Base-by-base conservation (phyloP, 305 asterid species). In the Stenogyne calaminthoides region DNA sequence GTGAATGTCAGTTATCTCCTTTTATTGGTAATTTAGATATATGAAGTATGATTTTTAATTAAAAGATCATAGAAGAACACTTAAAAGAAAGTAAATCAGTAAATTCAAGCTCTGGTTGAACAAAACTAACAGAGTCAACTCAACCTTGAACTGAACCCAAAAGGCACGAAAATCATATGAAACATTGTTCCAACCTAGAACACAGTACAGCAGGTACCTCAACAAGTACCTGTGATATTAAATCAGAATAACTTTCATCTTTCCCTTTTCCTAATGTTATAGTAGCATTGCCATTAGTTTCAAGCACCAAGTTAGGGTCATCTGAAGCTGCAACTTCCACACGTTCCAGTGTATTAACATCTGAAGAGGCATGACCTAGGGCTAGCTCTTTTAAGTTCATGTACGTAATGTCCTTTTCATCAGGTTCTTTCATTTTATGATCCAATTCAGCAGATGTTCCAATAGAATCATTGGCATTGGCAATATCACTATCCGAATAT, bases 311-410 rank as follows among this genome's bases (percentile, higher is more conserved):
- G 49, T 75, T 78, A 52, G 46, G 52, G 6, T 73, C 84, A 77
- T 55, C 76, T 22, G 16, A 44, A 57, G 67, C 11, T 40, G 78
- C 59, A 64, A 66, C 57, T 80, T 80, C 84, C 60, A 57, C 67
- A 74, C 56, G 69, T 54, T 61, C 81, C 4, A n/a, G 67, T 66
- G 22, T 52, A 81, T 63, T 46, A 20, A 77, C 67, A 67, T 75
- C 84, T 16, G 73, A 47, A 36, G 10, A 29, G 67, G 74, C 83
- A 37, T 65, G 69, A 69, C 64, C 40, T 36, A 64, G 63, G 63
- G 72, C 69, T 78, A 84, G 63, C 76, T 84, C 88, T 80, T 74
- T 82, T 55, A 85, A 78, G 52, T 87, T 81, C 84, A 60, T 37
- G 79, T 67, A 61, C 19, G 82, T 79, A 36, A 76, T 62, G 52